Percentiles rank a stretch among this genome's conserved stretches.
Conservation (phyloP, 257 asterid species). For the Perilla frutescens region DNA sequence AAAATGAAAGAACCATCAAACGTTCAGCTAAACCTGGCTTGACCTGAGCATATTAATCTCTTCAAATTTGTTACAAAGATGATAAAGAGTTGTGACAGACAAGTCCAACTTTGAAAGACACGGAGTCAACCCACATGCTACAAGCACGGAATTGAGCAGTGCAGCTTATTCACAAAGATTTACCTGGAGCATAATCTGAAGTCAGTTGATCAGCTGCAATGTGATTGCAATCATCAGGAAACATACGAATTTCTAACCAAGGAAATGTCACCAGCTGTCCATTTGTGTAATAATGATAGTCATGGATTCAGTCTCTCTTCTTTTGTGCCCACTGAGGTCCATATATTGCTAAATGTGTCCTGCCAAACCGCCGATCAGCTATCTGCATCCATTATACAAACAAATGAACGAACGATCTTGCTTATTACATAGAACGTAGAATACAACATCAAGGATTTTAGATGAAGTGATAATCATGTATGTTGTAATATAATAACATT, state of each 20-base stretch:
- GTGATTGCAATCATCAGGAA: conserved; percentile 1
- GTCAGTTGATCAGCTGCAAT: background rate
- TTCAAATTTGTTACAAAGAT: background rate
- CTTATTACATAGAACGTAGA: background rate
- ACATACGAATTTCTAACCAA: conserved; percentile 8
- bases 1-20: background rate
- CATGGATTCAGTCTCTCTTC: conserved; percentile 51
- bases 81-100: background rate
- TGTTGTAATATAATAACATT: too few relatives aligned
- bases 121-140: background rate
- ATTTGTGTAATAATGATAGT: conserved; percentile 6
- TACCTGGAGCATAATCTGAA: conserved; percentile 28
- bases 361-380: conserved; percentile 97
- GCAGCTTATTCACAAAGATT: conserved; percentile 1
- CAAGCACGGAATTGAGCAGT: conserved; percentile 1
- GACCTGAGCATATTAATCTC: conserved; percentile 1
- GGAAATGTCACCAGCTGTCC: conserved; percentile 14
- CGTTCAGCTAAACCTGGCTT: background rate
- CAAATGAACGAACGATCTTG: background rate
- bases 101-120: background rate
- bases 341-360: conserved; percentile 90
- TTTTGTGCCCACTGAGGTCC: conserved; percentile 96
- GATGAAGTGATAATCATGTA: background rate
- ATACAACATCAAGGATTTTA: background rate
- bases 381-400: conserved; percentile 55